Evolutionary conservation across 805 yeast species (phyloP), one percentile per base, ranked within the genome.

Genomic region (Yarrowia divulgata): DNA sequence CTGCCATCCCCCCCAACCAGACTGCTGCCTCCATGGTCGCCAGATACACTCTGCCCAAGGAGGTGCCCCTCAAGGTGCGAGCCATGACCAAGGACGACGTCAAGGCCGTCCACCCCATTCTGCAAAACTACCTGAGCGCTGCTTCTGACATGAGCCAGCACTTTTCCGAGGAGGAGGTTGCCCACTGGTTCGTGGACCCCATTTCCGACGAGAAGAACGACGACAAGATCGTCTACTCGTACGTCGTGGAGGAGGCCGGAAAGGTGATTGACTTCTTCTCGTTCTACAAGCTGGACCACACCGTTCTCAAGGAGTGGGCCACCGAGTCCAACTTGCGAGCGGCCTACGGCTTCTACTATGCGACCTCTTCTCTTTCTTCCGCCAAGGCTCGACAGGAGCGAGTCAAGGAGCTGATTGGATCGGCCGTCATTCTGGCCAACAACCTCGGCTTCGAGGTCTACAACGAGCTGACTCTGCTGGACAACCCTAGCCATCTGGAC

Each of bases 401-500:
- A 72, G 83, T 95, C 72, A 80, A 79, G 34, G 79, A 81, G 6
- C 81, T 94, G 72, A 83, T 93, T 68, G 82, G 81, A 60, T 97
- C 93, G 74, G 93, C 95, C 0, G 83, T 93, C 69, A 85, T 94
- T 67, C 79, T 91, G 48, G 88, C 97, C 37, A 89, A 90, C 77
- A 77, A 81, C 50, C 79, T 82, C 62, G 84, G 84, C 34, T 91
- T 90, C 74, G 99, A 95, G 77, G 98, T 95, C 3, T 91, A 94
- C 84, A 95, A 95, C 77, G 97, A 98, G 10, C 82, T 95, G 71
- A 87, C 98, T 0, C 84, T 93, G 12, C 97, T 93, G 80, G 99
- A 95, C 76, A 95, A 95, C 78, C 84, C 92, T 16, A 80, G 90
- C 70, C 92, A 95, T 80, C 81, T 95, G 72, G 89, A 91, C 34